phyloP scores from a whole-genome alignment of 2,329 filamentous ascomycete species.

The Pestalotiopsis sp. region DNA sequence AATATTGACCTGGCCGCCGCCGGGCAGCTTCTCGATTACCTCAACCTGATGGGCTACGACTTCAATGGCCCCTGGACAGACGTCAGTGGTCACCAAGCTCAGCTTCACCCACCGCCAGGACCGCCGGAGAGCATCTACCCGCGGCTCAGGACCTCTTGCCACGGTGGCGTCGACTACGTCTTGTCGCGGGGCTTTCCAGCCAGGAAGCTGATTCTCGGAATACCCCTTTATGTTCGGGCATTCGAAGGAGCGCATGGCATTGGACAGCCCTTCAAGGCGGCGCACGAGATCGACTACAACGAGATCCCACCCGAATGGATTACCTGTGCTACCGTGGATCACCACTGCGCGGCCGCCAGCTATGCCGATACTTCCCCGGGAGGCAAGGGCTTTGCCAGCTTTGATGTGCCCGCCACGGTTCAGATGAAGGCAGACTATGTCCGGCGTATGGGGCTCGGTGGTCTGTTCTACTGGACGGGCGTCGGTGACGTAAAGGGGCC shows the following conservation, averaged over 20 bases:
- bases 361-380: constrained; percentile 43
- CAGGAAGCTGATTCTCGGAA: constrained; percentile 62
- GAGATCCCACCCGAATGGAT: constrained; percentile 60
- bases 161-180: constrained; percentile 58
- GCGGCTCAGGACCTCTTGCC: constrained; percentile 45
- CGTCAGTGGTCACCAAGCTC: constrained; percentile 65
- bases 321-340: constrained; percentile 45
- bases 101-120: constrained; percentile 51
- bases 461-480: constrained; percentile 72
- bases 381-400: constrained; percentile 59
- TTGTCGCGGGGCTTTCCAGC: constrained; percentile 54
- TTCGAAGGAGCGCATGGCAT: constrained; percentile 57
- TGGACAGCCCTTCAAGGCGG: constrained; percentile 52
- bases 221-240: constrained; percentile 65
- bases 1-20: constrained; percentile 60
- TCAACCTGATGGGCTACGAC: constrained; percentile 73
- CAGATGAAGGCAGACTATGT: constrained; percentile 63
- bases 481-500: constrained; percentile 56
- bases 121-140: constrained; percentile 25
- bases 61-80: constrained; percentile 66
- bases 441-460: constrained; percentile 55
- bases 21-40: constrained; percentile 56
- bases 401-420: constrained; percentile 65
- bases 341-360: constrained; percentile 56
- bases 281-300: constrained; percentile 63